Percentiles rank a stretch among this genome's conserved stretches.
phyloP scores from a whole-genome alignment of 1,284 basidiomycete genomes.

The Schizophyllum commune region DNA sequence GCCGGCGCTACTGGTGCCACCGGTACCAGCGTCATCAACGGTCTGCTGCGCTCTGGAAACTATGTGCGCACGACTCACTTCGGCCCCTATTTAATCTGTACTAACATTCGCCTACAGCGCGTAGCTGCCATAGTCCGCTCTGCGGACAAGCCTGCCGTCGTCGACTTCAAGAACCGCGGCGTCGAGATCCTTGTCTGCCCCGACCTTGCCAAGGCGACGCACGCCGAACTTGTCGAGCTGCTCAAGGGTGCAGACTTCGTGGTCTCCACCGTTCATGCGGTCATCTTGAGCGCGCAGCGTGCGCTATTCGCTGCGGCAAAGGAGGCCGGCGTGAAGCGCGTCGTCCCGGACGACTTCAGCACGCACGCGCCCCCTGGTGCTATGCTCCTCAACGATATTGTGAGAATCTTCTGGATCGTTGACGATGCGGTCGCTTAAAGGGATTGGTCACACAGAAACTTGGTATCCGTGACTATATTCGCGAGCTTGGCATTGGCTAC shows the following conservation, averaged over 20 bases:
- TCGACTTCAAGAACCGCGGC: no score
- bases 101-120: not conserved
- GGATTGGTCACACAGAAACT: not conserved
- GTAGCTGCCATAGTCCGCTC: not conserved
- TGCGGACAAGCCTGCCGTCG: no score
- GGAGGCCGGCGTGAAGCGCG: constrained; percentile 2
- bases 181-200: no score
- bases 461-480: constrained; percentile 2
- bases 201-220: no score
- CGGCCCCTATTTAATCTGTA: not conserved
- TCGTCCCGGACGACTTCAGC: constrained; percentile 5
- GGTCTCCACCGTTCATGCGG: constrained; percentile 5
- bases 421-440: not conserved
- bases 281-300: constrained; percentile 1
- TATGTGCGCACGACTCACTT: not conserved
- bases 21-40: not conserved
- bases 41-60: not conserved
- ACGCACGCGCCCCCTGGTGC: not conserved
- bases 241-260: constrained; percentile 7
- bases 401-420: not conserved
- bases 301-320: constrained; percentile 7
- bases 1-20: not conserved
- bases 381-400: not conserved
- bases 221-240: not conserved
- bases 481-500: constrained; percentile 3